Evolutionary conservation across 2,329 filamentous ascomycete species (phyloP).

Genomic region (Venturia aucupariae): DNA sequence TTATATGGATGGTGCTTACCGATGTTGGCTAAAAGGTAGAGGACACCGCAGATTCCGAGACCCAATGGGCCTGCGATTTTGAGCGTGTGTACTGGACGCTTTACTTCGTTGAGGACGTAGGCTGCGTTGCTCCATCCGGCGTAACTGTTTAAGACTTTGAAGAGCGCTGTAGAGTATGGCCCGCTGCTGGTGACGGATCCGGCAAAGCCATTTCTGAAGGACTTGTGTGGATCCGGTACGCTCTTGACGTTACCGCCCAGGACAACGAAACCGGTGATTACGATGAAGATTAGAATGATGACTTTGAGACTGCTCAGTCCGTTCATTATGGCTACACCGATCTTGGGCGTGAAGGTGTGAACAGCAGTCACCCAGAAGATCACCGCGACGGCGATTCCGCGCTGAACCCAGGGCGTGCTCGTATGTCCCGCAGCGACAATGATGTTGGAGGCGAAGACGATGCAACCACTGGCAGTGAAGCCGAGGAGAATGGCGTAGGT

Average conservation of each 20-base stretch:
- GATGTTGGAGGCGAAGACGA: conserved; percentile 9
- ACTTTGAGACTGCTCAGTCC: conserved; percentile 51
- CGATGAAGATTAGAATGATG: conserved; percentile 48
- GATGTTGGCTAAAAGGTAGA: conserved; percentile 56
- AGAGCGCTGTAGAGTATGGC: conserved; percentile 32
- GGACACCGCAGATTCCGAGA: conserved; percentile 47
- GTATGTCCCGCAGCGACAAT: neutral
- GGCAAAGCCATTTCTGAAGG: conserved; percentile 45
- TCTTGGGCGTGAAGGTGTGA: conserved; percentile 6
- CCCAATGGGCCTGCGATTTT: conserved; percentile 49
- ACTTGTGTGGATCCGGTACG: conserved; percentile 44
- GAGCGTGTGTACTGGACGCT: conserved; percentile 45
- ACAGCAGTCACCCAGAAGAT: conserved; percentile 6
- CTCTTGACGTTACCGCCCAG: conserved; percentile 44
- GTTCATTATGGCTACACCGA: conserved; percentile 38
- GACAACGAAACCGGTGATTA: conserved; percentile 49
- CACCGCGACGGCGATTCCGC: conserved; percentile 3
- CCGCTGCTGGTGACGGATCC: conserved; percentile 28
- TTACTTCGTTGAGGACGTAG: conserved; percentile 51
- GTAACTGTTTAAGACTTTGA: conserved; percentile 56
- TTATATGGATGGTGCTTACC: conserved; percentile 21
- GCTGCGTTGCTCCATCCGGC: conserved; percentile 57
- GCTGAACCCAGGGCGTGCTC: neutral
- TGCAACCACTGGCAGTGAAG: neutral
- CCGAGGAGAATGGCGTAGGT: conserved; percentile 10